These are phyloP conservation scores for Volvox reticuliferus DNA, from an alignment of 139 green algal genomes.

Conservation along the genomic window DNA sequence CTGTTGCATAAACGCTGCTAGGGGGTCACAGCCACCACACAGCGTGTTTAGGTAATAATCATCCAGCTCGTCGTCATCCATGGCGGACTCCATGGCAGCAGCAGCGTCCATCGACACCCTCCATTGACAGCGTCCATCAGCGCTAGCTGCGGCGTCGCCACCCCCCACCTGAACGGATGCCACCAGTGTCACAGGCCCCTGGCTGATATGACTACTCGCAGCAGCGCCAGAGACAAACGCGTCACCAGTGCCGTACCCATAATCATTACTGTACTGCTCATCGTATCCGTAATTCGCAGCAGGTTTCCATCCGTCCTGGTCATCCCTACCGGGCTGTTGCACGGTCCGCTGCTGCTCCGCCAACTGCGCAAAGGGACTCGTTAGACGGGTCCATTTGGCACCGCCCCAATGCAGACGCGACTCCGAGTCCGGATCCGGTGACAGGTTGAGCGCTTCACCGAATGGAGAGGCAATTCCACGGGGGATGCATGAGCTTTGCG, in stretches of 20 bases:
- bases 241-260: not conserved
- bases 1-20: conserved; percentile 34
- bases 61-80: conserved; percentile 41
- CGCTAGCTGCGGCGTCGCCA: not conserved
- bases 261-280: not conserved
- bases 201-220: not conserved
- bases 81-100: not conserved
- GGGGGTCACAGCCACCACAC: conserved; percentile 33
- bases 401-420: conserved; percentile 18
- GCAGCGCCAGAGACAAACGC: too few relatives aligned
- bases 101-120: too few relatives aligned
- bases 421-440: not conserved
- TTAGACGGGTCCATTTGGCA: not conserved
- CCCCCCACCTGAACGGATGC: not conserved
- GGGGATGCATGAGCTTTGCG: not conserved
- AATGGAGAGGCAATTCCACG: not conserved
- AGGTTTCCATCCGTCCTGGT: too few relatives aligned
- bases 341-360: not conserved
- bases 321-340: too few relatives aligned
- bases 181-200: not conserved
- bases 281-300: not conserved
- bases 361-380: conserved; percentile 36
- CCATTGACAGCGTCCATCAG: too few relatives aligned
- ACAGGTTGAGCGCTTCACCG: not conserved
- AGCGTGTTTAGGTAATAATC: conserved; percentile 34